These are phyloP conservation scores for Penicillium verhagenii DNA, from an alignment of 495 filamentous ascomycete genomes.

Conservation along the genomic window DNA sequence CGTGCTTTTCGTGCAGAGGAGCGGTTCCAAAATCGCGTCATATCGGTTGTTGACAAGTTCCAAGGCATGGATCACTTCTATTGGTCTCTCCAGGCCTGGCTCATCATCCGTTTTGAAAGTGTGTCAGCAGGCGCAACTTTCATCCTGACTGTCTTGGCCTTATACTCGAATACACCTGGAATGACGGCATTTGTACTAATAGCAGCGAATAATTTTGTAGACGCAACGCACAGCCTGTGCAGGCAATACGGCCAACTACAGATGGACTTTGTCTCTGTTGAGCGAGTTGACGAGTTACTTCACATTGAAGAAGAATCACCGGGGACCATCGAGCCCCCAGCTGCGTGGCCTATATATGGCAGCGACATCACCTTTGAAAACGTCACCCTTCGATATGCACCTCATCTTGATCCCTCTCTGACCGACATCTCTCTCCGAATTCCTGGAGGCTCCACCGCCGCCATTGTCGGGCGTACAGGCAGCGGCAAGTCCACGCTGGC, in stretches of 20 bases:
- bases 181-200: slow-evolving; percentile 70
- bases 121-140: slow-evolving; percentile 72
- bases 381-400: slow-evolving; percentile 75
- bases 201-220: slow-evolving; percentile 50
- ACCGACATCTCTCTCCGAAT: slow-evolving; percentile 63
- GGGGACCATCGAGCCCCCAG: slow-evolving; percentile 65
- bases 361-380: slow-evolving; percentile 73
- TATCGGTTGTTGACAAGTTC: slow-evolving; percentile 74
- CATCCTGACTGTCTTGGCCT: slow-evolving; percentile 63
- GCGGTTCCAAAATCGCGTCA: slow-evolving; percentile 73
- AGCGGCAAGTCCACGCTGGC: slow-evolving; percentile 69
- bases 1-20: slow-evolving; percentile 69
- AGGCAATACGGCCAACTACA: slow-evolving; percentile 75
- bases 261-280: slow-evolving; percentile 88
- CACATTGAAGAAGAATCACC: slow-evolving; percentile 69
- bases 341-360: slow-evolving; percentile 67
- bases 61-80: slow-evolving; percentile 94
- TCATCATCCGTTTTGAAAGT: slow-evolving; percentile 72
- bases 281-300: slow-evolving; percentile 75
- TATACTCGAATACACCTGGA: slow-evolving; percentile 67
- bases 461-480: slow-evolving; percentile 61
- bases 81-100: slow-evolving; percentile 81
- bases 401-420: slow-evolving; percentile 68
- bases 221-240: slow-evolving; percentile 69
- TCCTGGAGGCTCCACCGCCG: slow-evolving; percentile 68